Base-by-base conservation (phyloP, 805 yeast species). In the Cyberlindnera mrakii region DNA sequence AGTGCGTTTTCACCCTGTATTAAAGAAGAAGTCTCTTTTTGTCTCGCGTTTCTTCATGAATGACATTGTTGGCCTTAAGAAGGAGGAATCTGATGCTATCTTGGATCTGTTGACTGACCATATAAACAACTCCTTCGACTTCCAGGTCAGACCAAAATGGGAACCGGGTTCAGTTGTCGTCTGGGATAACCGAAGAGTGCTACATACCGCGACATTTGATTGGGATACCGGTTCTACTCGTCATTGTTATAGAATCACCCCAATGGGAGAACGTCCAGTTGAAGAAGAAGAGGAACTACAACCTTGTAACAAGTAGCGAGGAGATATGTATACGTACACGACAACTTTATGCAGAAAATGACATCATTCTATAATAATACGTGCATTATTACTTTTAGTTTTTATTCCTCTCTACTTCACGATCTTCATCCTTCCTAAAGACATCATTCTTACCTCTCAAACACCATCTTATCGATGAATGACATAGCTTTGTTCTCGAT, bases 151-250 rank as follows among this genome's bases (percentile, higher is more conserved):
- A 57, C 85, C 86, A 37, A 71, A 62, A 42, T 85, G 88, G 85
- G 82, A 78, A 57, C 80, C 81, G 41, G 73, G 75, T 39, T 75
- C 88, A 1, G 82, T 85, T 40, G 86, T 80, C 16, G 62, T 82
- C 23, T 85, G 91, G 91, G 93, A 85, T 57, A 85, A 85, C 69
- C 77, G 93, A 59, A 69, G 82, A 56, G 74, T 79, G 9, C 64
- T 75, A 20, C 93, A 85, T 60, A 68, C 85, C 13, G 88, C 89
- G 14, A 70, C 80, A 15, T 73, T 77, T 43, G 91, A 85, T 55
- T 84, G 86, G 82, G 82, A 75, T 51, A 70, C 75, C 37, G 80
- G 83, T 15, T 75, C 72, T 33, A 70, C 77, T 19, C 75, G 93
- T 62, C 91, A 84, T 52, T 85, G 85, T 9, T 78, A 80, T 57